phyloP scores from a whole-genome alignment of 2,329 filamentous ascomycete genomes.

The Exophiala sp. region DNA sequence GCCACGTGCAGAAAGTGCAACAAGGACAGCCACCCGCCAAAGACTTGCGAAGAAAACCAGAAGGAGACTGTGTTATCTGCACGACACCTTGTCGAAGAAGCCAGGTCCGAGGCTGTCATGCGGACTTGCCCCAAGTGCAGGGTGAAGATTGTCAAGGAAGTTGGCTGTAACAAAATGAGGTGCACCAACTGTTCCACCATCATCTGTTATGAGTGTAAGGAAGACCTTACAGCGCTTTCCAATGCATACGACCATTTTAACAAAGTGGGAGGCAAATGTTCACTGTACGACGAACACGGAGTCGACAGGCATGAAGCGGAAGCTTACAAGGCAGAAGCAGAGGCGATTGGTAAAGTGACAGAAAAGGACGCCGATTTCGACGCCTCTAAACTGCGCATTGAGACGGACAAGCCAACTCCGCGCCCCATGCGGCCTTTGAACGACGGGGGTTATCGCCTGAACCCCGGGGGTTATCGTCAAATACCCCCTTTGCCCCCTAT shows the following conservation, averaged over 20 bases:
- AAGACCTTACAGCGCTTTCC: constrained; percentile 45
- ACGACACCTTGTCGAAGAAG: constrained; percentile 69
- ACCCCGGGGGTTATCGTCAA: too few species aligned
- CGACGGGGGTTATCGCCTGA: constrained; percentile 4
- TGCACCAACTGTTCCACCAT: constrained; percentile 56
- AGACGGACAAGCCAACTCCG: constrained; percentile 21
- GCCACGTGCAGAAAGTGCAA: constrained; percentile 65
- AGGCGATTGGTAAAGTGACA: constrained; percentile 31
- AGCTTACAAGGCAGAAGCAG: constrained; percentile 31
- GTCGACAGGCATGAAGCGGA: constrained; percentile 28
- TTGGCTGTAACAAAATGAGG: constrained; percentile 77
- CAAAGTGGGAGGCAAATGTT: constrained; percentile 47
- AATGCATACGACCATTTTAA: constrained; percentile 63
- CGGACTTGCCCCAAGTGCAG: constrained; percentile 61
- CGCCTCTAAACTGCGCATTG: constrained; percentile 22
- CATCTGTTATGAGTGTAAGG: constrained; percentile 59
- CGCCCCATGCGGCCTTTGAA: constrained; percentile 10
- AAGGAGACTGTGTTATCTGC: constrained; percentile 54
- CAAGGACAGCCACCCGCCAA: constrained; percentile 63
- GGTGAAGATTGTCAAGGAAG: constrained; percentile 71
- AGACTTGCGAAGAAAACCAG: constrained; percentile 62
- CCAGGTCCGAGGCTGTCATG: constrained; percentile 73
- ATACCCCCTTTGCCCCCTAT: too few species aligned
- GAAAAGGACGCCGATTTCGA: constrained; percentile 29
- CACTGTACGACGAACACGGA: constrained; percentile 57